Evolutionary conservation across 768 basidiomycete genomes (phyloP), one percentile per base, ranked within the genome.

Genomic region (Naganishia vaughanmartiniae): DNA sequence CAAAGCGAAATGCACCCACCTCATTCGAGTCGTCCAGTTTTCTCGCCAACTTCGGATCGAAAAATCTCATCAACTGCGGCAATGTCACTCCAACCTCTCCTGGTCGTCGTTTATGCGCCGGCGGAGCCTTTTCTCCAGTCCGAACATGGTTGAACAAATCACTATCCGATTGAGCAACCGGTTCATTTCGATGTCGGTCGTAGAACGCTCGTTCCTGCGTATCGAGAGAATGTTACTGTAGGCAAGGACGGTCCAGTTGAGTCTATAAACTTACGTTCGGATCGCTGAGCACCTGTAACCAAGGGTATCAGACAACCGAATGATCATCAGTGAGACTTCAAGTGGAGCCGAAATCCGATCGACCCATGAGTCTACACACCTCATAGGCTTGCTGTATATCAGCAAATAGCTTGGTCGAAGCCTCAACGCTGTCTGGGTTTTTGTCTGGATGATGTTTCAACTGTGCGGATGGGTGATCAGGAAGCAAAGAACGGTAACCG

Each of bases 151-250:
- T 89, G 75, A 92, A 91, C 19, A 95, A 88, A 2, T 89, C 88
- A 54, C 90, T 90, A 79, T 94, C 94, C 51, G 91, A 87, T 75
- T 90, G 90, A 2, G 90, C 90, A 21, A 84, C 83, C 9, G 93
- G 84, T 30, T 90, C 89, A 33, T 89, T 88, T 70, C 89, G 88
- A 80, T 98, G 95, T 5, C 88, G 88, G 81, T 99, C 96, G 81
- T 99, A 99, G 91, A 93, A 99, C 54, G 96, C 93, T 75, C 96
- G 85, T 85, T 98, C 95, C 90, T 95, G 67, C 21, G 30, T 21
- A 28, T 3, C 45, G 39, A 24, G 66, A 45, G 28, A 56, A 26
- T 24, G 19, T 63, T n/a, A 21, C 15, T 33, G 54, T 21, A 19
- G 4, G 48, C 48, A 3, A 26, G 12, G 30, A 55, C 54, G 15